These are phyloP conservation scores for Nephelium lappaceum DNA, from an alignment of 345 rosid genomes.

Conservation along the genomic window DNA sequence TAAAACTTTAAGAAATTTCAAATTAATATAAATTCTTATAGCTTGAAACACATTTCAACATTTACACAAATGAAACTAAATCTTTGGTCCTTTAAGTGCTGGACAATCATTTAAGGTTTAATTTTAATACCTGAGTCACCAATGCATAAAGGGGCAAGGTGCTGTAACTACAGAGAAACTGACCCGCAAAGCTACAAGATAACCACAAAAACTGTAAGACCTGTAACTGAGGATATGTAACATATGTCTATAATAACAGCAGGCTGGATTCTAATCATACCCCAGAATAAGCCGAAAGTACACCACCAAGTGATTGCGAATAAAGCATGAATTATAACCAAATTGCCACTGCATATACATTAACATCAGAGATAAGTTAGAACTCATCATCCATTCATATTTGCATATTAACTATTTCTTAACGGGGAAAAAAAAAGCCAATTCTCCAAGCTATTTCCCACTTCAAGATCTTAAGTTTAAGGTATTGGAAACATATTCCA, in stretches of 20 bases:
- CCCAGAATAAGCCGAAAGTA: slow-evolving; percentile 80
- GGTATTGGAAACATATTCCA: neutral
- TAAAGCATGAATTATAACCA: slow-evolving; percentile 91
- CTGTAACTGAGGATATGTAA: neutral
- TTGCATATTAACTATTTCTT: neutral
- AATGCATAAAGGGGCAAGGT: slow-evolving; percentile 92
- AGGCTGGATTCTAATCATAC: slow-evolving; percentile 39
- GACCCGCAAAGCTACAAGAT: slow-evolving; percentile 71
- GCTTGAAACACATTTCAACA: neutral
- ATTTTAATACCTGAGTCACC: slow-evolving; percentile 71
- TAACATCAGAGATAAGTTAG: slow-evolving; percentile 19
- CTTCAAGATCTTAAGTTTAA: neutral
- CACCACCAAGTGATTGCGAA: slow-evolving; percentile 68
- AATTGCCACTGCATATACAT: slow-evolving; percentile 84
- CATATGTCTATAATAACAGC: neutral
- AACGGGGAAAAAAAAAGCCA: neutral
- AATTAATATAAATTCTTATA: neutral
- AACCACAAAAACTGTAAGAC: slow-evolving; percentile 6
- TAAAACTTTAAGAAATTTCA: neutral
- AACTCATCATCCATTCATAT: neutral
- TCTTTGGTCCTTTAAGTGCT: neutral
- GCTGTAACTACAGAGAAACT: slow-evolving; percentile 95
- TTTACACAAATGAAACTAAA: neutral
- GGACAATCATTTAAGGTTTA: neutral
- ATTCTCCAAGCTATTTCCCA: neutral